phyloP scores from a whole-genome alignment of 331 rosid genomes.

The Prunus yedoensis region DNA sequence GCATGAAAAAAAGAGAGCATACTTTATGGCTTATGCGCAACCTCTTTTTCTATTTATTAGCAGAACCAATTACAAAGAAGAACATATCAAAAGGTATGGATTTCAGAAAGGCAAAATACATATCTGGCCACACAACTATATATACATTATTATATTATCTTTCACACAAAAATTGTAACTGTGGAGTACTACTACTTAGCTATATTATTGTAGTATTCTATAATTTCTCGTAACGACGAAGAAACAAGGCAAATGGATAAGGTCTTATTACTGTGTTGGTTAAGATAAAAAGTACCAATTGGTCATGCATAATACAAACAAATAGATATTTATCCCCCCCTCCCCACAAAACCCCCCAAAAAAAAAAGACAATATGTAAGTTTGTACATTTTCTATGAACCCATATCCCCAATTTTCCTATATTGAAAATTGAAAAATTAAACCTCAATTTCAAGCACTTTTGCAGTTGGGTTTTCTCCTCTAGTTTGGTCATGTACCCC shows the following conservation, averaged over 20 bases:
- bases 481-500: conserved; percentile 26
- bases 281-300: background rate
- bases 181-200: background rate
- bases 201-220: no score
- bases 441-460: conserved; percentile 31
- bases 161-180: background rate
- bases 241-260: background rate
- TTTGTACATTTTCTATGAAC: background rate
- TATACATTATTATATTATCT: background rate
- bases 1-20: background rate
- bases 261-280: background rate
- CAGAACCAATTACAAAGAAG: background rate
- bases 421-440: background rate
- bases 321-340: background rate
- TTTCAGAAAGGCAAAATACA: background rate
- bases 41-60: background rate
- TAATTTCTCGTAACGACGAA: background rate
- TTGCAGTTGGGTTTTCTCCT: conserved; percentile 21
- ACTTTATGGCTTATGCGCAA: conserved; percentile 8
- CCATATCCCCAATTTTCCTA: background rate
- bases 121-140: background rate
- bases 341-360: background rate
- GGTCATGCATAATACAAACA: background rate
- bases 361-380: background rate
- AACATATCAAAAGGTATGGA: background rate